phyloP scores from a whole-genome alignment of 1,284 basidiomycete genomes.

The Tilletiopsis washingtonensis region DNA sequence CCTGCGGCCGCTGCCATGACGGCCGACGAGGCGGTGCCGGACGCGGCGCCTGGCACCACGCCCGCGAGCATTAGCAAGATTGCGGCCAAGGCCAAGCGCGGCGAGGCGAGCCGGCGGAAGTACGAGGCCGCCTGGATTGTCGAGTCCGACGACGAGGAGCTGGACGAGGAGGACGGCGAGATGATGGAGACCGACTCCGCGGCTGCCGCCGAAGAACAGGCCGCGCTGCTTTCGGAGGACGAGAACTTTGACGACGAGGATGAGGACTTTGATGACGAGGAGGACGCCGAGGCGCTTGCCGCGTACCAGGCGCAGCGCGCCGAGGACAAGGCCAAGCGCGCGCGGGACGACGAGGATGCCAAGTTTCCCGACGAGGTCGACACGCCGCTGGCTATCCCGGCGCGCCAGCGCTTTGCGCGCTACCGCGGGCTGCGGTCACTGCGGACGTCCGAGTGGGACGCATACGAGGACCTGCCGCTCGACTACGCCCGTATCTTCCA shows the following conservation, averaged over 20 bases:
- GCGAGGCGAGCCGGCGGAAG: conserved; percentile 47
- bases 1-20: conserved; percentile 2
- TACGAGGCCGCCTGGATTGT: conserved; percentile 45
- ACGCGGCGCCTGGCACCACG: conserved; percentile 49
- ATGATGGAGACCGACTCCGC: no score
- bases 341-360: conserved; percentile 59
- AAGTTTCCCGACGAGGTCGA: conserved; percentile 96
- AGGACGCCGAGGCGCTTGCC: conserved; percentile 49
- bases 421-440: conserved; percentile 87
- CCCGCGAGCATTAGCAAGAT: conserved; percentile 37
- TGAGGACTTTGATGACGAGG: conserved; percentile 50
- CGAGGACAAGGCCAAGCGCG: conserved; percentile 73
- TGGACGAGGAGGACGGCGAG: conserved; percentile 50
- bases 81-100: conserved; percentile 42
- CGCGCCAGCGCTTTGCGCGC: conserved; percentile 78
- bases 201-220: no score
- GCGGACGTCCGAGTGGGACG: conserved; percentile 92
- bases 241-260: conserved; percentile 46
- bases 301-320: conserved; percentile 67
- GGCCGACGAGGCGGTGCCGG: conserved; percentile 24
- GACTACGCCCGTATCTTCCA: conserved; percentile 95
- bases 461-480: conserved; percentile 87
- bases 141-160: conserved; percentile 53
- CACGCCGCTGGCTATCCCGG: conserved; percentile 80
- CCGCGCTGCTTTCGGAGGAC: no score